These are phyloP conservation scores for Penicillium sp. DNA, from an alignment of 2,329 filamentous ascomycete genomes.

Conservation along the genomic window DNA sequence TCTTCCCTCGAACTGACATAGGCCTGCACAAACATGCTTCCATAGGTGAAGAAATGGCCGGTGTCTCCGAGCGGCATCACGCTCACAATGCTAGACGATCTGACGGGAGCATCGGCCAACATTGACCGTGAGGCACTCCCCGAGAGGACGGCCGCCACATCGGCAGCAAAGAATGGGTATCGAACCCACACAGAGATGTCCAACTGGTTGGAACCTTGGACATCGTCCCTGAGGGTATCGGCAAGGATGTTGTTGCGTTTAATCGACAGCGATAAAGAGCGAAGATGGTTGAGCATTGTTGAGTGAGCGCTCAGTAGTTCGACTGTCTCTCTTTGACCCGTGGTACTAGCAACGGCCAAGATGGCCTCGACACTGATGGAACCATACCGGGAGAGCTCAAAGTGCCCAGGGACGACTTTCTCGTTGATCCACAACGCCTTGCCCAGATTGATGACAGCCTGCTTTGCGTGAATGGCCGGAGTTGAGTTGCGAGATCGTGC, in stretches of 20 bases:
- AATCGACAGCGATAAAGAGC: conserved; percentile 74
- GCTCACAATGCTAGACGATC: conserved; percentile 53
- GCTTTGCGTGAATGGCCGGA: conserved; percentile 48
- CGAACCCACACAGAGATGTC: conserved; percentile 77
- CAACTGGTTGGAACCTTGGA: conserved; percentile 66
- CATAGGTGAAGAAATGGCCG: conserved; percentile 67
- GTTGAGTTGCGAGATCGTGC: conserved; percentile 56
- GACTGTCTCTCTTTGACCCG: conserved; percentile 41
- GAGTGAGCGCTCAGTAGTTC: conserved; percentile 49
- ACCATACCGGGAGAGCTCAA: conserved; percentile 36
- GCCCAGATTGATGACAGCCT: conserved; percentile 77
- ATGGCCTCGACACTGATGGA: conserved; percentile 36
- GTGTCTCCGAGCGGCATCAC: conserved; percentile 74
- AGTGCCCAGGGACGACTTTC: conserved; percentile 35
- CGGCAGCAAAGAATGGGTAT: conserved; percentile 67
- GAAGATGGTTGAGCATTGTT: conserved; percentile 58
- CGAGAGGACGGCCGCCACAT: conserved; percentile 64
- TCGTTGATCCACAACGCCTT: conserved; percentile 76
- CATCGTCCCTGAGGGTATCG: conserved; percentile 53
- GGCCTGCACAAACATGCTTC: conserved; percentile 67
- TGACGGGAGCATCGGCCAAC: conserved; percentile 43
- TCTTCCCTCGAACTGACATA: conserved; percentile 65
- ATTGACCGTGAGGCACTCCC: conserved; percentile 46
- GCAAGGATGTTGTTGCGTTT: conserved; percentile 74
- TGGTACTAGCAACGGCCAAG: conserved; percentile 37